Percentiles rank a stretch among this genome's conserved stretches.
phyloP scores from a whole-genome alignment of 78 protist species.

The Emiliania huxleyi region DNA sequence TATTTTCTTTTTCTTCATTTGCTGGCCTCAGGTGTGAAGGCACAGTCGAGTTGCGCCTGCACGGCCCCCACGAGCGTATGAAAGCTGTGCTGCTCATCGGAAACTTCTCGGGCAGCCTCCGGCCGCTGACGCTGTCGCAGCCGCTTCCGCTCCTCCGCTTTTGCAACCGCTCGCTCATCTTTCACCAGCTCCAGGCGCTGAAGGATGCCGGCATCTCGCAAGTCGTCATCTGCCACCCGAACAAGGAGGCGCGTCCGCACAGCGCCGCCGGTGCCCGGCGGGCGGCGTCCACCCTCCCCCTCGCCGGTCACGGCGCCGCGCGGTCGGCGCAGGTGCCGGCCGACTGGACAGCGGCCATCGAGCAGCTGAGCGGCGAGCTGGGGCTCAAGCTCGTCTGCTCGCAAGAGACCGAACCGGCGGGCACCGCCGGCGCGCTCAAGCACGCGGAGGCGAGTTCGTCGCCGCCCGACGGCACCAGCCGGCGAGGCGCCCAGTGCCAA shows the following conservation, averaged over 20 bases:
- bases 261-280: too few relatives aligned
- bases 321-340: neutral
- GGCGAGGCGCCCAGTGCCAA: too few relatives aligned
- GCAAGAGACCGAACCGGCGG: neutral
- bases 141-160: slow-evolving; percentile 4
- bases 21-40: too few relatives aligned
- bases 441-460: too few relatives aligned
- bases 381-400: neutral
- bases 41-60: too few relatives aligned
- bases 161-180: neutral
- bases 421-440: slow-evolving; percentile 29
- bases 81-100: neutral
- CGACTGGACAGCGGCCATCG: neutral
- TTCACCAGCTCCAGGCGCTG: slow-evolving; percentile 15
- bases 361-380: neutral
- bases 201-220: neutral
- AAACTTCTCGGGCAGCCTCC: neutral
- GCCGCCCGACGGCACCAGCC: too few relatives aligned
- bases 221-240: neutral
- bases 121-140: neutral
- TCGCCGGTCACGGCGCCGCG: too few relatives aligned
- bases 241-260: too few relatives aligned
- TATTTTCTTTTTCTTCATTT: too few relatives aligned
- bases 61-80: too few relatives aligned
- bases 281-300: neutral